phyloP scores from a whole-genome alignment of 2,329 filamentous ascomycete species.

The Botryotinia narcissicola region DNA sequence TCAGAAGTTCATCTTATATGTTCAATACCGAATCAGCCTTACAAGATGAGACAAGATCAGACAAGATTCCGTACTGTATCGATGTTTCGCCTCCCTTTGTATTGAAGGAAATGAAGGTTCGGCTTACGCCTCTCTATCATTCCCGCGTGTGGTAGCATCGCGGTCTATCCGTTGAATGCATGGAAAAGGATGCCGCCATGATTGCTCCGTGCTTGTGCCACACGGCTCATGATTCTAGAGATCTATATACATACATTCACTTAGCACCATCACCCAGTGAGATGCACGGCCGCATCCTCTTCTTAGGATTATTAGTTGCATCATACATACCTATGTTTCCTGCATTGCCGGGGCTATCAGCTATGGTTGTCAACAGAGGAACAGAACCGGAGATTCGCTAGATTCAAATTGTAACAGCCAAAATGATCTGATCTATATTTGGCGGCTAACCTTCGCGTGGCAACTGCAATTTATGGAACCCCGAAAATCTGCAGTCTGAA shows the following conservation, averaged over 20 bases:
- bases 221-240: background rate
- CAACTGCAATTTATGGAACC: background rate
- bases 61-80: background rate
- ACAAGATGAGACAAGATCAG: slow-evolving; percentile 14
- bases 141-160: no score
- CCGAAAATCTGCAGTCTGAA: background rate
- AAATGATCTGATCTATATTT: background rate
- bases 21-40: slow-evolving; percentile 15
- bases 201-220: background rate
- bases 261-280: background rate
- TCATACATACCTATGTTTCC: background rate
- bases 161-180: background rate
- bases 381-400: background rate
- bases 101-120: background rate
- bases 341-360: background rate
- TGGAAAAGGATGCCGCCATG: slow-evolving; percentile 2
- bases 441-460: background rate
- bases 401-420: background rate
- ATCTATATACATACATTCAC: background rate
- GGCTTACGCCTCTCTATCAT: background rate
- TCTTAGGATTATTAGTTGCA: background rate
- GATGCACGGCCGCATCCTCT: slow-evolving; percentile 11
- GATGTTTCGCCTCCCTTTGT: background rate
- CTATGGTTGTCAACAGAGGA: background rate
- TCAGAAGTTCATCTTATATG: background rate